phyloP scores from a whole-genome alignment of 768 basidiomycete genomes.

The Pisolithus sp. region DNA sequence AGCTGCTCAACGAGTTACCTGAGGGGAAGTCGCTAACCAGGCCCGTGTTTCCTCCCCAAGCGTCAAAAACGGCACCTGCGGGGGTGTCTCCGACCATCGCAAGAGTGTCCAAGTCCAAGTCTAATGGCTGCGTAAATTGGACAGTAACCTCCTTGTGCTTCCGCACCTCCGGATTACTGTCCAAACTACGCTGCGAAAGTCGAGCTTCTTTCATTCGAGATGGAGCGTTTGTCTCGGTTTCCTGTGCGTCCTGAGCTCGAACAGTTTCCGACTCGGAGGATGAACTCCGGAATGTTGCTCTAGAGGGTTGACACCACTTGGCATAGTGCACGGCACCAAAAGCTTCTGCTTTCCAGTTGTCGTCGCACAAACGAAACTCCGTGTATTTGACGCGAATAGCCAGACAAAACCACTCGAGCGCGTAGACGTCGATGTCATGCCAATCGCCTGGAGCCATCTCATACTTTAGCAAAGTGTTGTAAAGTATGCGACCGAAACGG shows the following conservation, averaged over 20 bases:
- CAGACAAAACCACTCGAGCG: slow-evolving; percentile 6
- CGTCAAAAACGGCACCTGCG: too few species aligned
- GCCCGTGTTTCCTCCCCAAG: not conserved
- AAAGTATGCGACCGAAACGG: slow-evolving; percentile 1
- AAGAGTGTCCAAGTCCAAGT: not conserved
- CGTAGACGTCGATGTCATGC: slow-evolving; percentile 4
- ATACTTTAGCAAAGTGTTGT: slow-evolving; percentile 4
- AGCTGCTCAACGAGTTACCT: not conserved
- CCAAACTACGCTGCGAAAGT: not conserved
- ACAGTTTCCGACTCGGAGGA: not conserved
- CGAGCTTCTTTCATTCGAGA: not conserved
- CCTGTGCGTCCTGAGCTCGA: not conserved
- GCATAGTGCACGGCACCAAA: slow-evolving; percentile 1
- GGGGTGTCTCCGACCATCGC: too few species aligned
- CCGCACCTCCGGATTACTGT: not conserved
- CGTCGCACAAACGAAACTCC: slow-evolving; percentile 4
- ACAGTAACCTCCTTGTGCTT: not conserved
- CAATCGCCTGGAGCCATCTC: slow-evolving; percentile 4
- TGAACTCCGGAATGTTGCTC: not conserved
- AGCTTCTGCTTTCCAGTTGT: slow-evolving; percentile 5
- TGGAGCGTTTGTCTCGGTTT: not conserved
- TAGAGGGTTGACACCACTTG: not conserved
- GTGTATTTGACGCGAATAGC: not conserved
- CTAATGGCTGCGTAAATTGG: not conserved
- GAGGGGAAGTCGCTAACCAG: not conserved